These are phyloP conservation scores for Oxytropis ochrocephala DNA, from an alignment of 306 rosid genomes.

Conservation along the genomic window DNA sequence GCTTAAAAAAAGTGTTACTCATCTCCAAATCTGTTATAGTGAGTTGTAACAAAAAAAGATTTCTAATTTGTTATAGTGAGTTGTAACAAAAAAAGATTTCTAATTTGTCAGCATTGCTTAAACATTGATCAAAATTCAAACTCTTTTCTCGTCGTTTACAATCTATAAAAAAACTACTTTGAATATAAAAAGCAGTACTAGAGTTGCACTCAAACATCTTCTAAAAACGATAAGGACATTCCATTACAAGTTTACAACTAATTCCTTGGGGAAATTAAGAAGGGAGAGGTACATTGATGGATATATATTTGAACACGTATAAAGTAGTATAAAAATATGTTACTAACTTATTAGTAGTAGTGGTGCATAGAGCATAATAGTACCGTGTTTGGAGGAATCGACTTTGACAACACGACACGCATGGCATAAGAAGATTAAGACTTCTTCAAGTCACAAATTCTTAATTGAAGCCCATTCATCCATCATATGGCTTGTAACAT, in stretches of 20 bases:
- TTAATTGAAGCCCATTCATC: not conserved
- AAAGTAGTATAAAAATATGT: constrained; percentile 3
- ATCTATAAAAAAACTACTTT: not conserved
- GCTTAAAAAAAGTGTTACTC: no score
- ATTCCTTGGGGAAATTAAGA: not conserved
- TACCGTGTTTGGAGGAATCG: constrained; percentile 40
- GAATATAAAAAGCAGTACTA: not conserved
- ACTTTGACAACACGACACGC: constrained; percentile 31
- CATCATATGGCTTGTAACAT: not conserved
- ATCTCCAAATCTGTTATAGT: no score
- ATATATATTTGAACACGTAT: not conserved
- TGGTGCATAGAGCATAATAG: not conserved
- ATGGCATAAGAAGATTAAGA: constrained; percentile 17
- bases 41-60: no score
- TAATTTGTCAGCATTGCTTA: not conserved
- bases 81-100: no score
- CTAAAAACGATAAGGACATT: not conserved
- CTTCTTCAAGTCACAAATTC: constrained; percentile 25
- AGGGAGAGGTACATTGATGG: not conserved
- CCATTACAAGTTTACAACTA: not conserved
- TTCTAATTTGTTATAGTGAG: no score
- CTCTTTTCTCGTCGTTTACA: not conserved
- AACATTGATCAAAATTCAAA: not conserved
- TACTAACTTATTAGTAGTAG: not conserved
- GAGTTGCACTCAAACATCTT: not conserved